Evolutionary conservation across 2,329 filamentous ascomycete species (phyloP), one percentile per base, ranked within the genome.

Genomic region (Nannizziopsis barbatae): DNA sequence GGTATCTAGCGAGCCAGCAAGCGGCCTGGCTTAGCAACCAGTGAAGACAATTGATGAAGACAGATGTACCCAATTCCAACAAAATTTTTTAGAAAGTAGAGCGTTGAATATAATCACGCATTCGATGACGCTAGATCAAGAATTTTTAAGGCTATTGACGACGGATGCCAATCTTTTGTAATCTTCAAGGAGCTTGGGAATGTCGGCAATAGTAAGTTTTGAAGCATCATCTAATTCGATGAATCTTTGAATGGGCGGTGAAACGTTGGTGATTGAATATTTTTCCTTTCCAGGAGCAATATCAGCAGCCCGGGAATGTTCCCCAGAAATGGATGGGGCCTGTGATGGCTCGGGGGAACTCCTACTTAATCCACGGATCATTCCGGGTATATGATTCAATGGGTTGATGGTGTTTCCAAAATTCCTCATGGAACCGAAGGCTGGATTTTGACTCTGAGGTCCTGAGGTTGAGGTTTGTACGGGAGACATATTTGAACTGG

Each of bases 371-470:
- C 81, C 81, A 49, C 84, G 79, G 56, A 93, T 83, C 61, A 92
- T 87, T 31, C 80, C 75, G 7, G 83, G 80, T 45, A 94, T 77
- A 45, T 86, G 79, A 39, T 81, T 86, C 62, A 94, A 81, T 2
- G 87, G 87, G 58, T 94, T 94, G 31, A 94, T 71, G 0, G 83
- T 82, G 62, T 77, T 92, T 33, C 86, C 82, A 52, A 94, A 75
- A 61, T 77, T 90, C 47, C 85, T 80, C 71, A 94, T 82, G 10
- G 86, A 86, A 54, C 93, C 86, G 1, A 93, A 77, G 10, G 84
- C 81, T 2, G 82, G 81, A 52, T 75, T 77, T 45, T 60, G 55
- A 15, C 40, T 30, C 40, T 45, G 20, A 17, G 58, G 56, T 7
- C 53, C 56, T 6, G 60, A 51, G 2, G 57, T 52, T 20, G 60